Evolutionary conservation across 1,139 yeast species (phyloP).

Genomic region (Yamadazyma blattariae): DNA sequence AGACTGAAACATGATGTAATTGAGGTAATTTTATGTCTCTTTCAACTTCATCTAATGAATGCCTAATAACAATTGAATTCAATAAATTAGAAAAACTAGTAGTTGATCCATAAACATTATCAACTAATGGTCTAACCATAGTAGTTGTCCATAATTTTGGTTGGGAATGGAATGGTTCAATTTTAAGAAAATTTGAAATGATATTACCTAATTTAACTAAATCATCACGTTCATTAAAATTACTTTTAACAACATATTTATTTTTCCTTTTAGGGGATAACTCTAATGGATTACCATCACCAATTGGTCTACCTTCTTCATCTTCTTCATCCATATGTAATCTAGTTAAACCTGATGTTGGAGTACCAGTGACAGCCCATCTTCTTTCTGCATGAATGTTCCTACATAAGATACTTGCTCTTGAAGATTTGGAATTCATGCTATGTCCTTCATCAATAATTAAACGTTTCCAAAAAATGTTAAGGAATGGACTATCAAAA

Average conservation of each 20-base stretch:
- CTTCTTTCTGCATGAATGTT: constrained; percentile 53
- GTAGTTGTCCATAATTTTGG: constrained; percentile 45
- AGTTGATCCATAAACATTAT: constrained; percentile 36
- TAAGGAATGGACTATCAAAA: constrained; percentile 31
- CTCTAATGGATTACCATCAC: constrained; percentile 1
- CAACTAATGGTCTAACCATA: constrained; percentile 48
- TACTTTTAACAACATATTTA: constrained; percentile 36
- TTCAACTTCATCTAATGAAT: constrained; percentile 50
- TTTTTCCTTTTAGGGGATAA: constrained; percentile 22
- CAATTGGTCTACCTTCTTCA: constrained; percentile 17
- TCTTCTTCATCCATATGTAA: constrained; percentile 51
- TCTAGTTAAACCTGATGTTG: constrained; percentile 65
- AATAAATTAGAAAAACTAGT: constrained; percentile 40
- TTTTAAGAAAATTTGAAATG: constrained; percentile 50
- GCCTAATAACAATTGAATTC: constrained; percentile 51
- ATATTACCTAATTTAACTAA: constrained; percentile 51
- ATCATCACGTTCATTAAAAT: constrained; percentile 46
- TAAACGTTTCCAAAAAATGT: constrained; percentile 62
- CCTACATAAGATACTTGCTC: constrained; percentile 48
- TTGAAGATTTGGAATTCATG: constrained; percentile 49
- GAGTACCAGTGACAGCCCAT: constrained; percentile 78
- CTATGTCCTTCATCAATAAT: constrained; percentile 77
- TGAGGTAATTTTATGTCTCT: constrained; percentile 57
- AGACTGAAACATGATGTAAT: constrained; percentile 54
- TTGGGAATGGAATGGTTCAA: constrained; percentile 56